These are phyloP conservation scores for Lactarius deliciosus DNA, from an alignment of 768 basidiomycete genomes.

Conservation along the genomic window DNA sequence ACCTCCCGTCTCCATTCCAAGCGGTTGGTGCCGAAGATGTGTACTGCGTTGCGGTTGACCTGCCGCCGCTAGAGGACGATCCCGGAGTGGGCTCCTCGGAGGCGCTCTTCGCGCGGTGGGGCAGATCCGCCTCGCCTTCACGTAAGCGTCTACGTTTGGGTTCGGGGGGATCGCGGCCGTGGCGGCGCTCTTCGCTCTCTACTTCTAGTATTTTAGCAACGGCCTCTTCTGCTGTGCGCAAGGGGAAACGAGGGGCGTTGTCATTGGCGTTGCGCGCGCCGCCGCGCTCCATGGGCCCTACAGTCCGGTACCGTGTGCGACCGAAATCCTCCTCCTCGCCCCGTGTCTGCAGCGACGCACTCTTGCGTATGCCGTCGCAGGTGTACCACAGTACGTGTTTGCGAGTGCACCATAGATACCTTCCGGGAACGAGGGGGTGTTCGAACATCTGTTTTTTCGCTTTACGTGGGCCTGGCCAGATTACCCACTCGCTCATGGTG, in stretches of 20 bases:
- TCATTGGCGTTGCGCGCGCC: constrained; percentile 25
- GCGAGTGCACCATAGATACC: constrained; percentile 32
- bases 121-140: constrained; percentile 16
- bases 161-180: constrained; percentile 28
- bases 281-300: constrained; percentile 31
- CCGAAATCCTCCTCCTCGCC: constrained; percentile 32
- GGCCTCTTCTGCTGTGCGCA: constrained; percentile 30
- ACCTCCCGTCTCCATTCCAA: constrained; percentile 24
- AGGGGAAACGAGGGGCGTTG: constrained; percentile 23
- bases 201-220: constrained; percentile 30
- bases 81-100: constrained; percentile 23
- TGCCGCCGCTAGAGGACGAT: constrained; percentile 22
- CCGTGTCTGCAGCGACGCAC: constrained; percentile 30
- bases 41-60: constrained; percentile 21
- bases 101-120: constrained; percentile 19
- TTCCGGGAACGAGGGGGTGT: constrained; percentile 29
- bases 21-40: constrained; percentile 11
- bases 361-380: constrained; percentile 32
- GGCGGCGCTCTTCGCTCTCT: constrained; percentile 29
- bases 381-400: constrained; percentile 31
- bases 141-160: constrained; percentile 28
- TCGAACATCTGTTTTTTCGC: constrained; percentile 32
- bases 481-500: constrained; percentile 25
- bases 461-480: constrained; percentile 31
- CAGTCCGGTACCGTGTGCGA: constrained; percentile 28